A percentile compares a stretch with the other conserved stretches of the same genome.
phyloP scores from a whole-genome alignment of 768 basidiomycete species.

The Mycena galopus region DNA sequence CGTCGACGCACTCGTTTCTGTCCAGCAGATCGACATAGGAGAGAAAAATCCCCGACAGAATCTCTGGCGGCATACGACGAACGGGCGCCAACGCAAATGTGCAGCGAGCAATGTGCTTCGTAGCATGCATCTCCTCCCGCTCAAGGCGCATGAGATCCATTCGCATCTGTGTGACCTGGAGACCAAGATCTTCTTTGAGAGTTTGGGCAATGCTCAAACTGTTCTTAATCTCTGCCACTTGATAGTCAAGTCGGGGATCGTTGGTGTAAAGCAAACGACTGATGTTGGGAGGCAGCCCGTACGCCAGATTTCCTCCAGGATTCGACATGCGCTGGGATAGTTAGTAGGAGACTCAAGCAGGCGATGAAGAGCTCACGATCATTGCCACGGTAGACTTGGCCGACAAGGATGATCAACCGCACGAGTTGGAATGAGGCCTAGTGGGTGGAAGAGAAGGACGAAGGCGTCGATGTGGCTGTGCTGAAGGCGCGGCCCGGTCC shows the following conservation, averaged over 20 bases:
- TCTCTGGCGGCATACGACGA: conserved; percentile 13
- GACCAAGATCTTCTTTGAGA: not conserved
- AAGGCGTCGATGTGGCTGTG: too few relatives aligned
- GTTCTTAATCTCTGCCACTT: conserved; percentile 3
- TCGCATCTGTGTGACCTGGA: not conserved
- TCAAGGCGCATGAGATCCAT: conserved; percentile 6
- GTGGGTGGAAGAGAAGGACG: too few relatives aligned
- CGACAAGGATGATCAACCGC: too few relatives aligned
- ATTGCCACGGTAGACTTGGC: too few relatives aligned
- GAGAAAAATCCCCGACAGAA: conserved; percentile 9
- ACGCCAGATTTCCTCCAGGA: not conserved
- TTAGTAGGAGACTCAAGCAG: too few relatives aligned
- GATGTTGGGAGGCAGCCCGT: conserved; percentile 11
- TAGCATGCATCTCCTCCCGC: conserved; percentile 12
- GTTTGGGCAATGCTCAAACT: not conserved
- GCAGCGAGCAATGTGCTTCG: conserved; percentile 18
- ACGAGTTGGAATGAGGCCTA: too few relatives aligned
- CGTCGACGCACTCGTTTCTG: not conserved
- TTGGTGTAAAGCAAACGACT: conserved; percentile 10
- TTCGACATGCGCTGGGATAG: too few relatives aligned
- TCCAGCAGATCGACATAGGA: not conserved
- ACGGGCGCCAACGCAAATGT: conserved; percentile 8
- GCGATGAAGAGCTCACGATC: too few relatives aligned
- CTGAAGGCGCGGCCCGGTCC: too few relatives aligned
- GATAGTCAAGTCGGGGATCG: conserved; percentile 19